A percentile compares a stretch with the other conserved stretches of the same genome.
Conservation (phyloP, 208 protist species). For the Leishmania braziliensis region DNA sequence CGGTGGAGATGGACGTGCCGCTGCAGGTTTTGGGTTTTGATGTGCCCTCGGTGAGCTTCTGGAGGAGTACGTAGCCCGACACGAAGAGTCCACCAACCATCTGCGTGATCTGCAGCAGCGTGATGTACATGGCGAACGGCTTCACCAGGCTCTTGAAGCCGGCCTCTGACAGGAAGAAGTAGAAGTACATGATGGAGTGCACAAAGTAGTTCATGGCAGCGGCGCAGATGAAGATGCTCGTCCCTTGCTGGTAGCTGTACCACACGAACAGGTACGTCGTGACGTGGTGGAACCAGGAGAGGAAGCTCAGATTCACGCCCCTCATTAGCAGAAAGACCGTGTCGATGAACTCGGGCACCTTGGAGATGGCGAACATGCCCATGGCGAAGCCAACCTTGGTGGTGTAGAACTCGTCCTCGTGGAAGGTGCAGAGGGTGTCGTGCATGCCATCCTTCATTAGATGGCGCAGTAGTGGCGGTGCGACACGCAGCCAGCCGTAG, state of each 20-base stretch:
- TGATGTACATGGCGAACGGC: slow-evolving; percentile 89
- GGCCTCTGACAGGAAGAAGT: slow-evolving; percentile 86
- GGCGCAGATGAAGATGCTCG: slow-evolving; percentile 60
- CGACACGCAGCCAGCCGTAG: slow-evolving; percentile 60
- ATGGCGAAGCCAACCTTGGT: slow-evolving; percentile 74
- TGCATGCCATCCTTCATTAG: slow-evolving; percentile 44
- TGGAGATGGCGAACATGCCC: slow-evolving; percentile 79
- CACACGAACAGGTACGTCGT: slow-evolving; percentile 91
- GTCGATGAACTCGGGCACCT: slow-evolving; percentile 87
- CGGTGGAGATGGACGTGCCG: slow-evolving; percentile 42
- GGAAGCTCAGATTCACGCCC: slow-evolving; percentile 78
- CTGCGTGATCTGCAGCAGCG: slow-evolving; percentile 89
- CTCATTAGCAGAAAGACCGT: slow-evolving; percentile 83
- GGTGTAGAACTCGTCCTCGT: slow-evolving; percentile 61
- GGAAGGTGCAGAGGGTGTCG: slow-evolving; percentile 71
- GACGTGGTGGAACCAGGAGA: slow-evolving; percentile 93
- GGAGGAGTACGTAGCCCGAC: slow-evolving; percentile 55
- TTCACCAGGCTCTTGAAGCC: slow-evolving; percentile 72
- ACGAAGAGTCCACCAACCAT: slow-evolving; percentile 92
- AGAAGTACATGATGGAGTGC: slow-evolving; percentile 96
- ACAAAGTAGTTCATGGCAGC: slow-evolving; percentile 94
- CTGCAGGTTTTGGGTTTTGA: slow-evolving; percentile 23
- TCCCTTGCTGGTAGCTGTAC: slow-evolving; percentile 70
- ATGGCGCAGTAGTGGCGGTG: slow-evolving; percentile 41
- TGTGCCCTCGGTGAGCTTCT: slow-evolving; percentile 24